These are phyloP conservation scores for Daldinia concentrica DNA, from an alignment of 495 filamentous ascomycete species.

Conservation along the genomic window DNA sequence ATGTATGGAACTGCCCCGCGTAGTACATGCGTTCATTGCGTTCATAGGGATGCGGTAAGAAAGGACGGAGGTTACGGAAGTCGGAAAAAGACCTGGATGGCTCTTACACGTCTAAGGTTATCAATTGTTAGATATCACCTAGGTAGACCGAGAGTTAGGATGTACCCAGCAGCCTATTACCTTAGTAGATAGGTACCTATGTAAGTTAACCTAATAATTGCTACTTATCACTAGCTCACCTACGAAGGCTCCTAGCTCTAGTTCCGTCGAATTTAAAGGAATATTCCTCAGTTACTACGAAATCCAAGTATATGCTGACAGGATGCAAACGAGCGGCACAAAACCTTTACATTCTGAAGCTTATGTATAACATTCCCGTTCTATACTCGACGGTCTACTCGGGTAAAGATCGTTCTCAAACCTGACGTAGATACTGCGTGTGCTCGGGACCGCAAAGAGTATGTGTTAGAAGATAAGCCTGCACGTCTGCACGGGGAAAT, in stretches of 20 bases:
- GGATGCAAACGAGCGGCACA: constrained; percentile 22
- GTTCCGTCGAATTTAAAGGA: background rate
- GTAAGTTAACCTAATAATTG: too few relatives aligned
- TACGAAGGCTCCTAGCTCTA: background rate
- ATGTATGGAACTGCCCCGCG: constrained; percentile 26
- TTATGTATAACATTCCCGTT: constrained; percentile 12
- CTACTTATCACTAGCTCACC: background rate
- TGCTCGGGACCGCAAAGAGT: background rate
- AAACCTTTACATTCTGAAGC: constrained; percentile 14
- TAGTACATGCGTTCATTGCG: constrained; percentile 18
- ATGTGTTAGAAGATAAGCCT: constrained; percentile 8
- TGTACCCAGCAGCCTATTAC: background rate
- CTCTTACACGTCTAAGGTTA: background rate
- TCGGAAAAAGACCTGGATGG: constrained; percentile 25
- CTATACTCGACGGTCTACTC: constrained; percentile 9
- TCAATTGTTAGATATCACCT: background rate
- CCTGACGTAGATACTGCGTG: constrained; percentile 1
- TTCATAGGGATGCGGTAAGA: background rate
- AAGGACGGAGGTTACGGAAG: background rate
- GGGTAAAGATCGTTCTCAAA: constrained; percentile 14
- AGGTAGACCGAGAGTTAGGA: background rate
- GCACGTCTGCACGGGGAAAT: background rate
- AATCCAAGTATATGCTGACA: constrained; percentile 25
- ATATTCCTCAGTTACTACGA: constrained; percentile 9
- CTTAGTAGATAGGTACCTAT: too few relatives aligned